These are phyloP conservation scores for Trametes hirsuta DNA, from an alignment of 1,284 basidiomycete species.

Conservation along the genomic window DNA sequence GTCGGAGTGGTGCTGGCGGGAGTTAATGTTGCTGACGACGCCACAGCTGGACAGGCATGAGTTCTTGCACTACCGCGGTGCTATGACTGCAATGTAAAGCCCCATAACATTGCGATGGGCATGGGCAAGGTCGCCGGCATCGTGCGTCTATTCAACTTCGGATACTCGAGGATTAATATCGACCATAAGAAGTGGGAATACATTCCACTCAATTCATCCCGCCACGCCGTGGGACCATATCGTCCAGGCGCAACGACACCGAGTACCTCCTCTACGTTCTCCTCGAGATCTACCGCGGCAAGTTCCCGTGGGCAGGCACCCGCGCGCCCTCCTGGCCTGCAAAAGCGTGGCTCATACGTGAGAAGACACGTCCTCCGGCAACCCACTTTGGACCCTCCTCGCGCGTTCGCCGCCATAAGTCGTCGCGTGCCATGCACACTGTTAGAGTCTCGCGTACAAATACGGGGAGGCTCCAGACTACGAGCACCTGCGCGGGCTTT, in stretches of 20 bases:
- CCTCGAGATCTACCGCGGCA: neutral
- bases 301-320: neutral
- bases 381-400: neutral
- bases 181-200: slow-evolving; percentile 16
- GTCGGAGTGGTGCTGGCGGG: too few species aligned
- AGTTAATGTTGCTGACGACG: too few species aligned
- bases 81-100: slow-evolving; percentile 26
- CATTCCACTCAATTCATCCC: slow-evolving; percentile 10
- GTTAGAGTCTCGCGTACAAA: slow-evolving; percentile 10
- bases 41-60: neutral
- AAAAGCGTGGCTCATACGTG: neutral
- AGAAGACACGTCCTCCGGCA: neutral
- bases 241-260: slow-evolving; percentile 1
- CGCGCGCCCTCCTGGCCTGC: neutral
- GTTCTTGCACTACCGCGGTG: slow-evolving; percentile 17
- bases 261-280: neutral
- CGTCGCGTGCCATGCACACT: slow-evolving; percentile 16
- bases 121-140: neutral
- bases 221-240: slow-evolving; percentile 7
- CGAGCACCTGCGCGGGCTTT: slow-evolving; percentile 1
- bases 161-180: slow-evolving; percentile 14
- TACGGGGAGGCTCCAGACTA: slow-evolving; percentile 21
- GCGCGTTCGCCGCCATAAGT: slow-evolving; percentile 12
- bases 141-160: slow-evolving; percentile 25
- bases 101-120: slow-evolving; percentile 26